Conservation (phyloP, 2,329 filamentous ascomycete species). For the Zymoseptoria tritici region DNA sequence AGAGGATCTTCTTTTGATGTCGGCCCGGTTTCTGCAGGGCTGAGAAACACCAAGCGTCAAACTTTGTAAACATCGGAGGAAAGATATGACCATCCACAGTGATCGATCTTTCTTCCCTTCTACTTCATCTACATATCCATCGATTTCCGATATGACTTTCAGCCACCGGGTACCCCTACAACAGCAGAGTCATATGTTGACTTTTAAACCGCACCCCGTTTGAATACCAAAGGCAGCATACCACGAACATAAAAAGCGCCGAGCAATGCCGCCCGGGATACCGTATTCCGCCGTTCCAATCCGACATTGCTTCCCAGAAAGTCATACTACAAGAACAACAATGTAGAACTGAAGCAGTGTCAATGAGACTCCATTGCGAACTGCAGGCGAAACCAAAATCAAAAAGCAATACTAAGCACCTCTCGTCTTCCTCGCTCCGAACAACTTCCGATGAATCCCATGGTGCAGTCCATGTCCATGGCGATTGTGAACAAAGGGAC, state of each 20-base stretch:
- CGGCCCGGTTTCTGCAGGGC: neutral
- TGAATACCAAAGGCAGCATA: neutral
- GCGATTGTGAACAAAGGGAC: neutral
- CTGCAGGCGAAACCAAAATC: neutral
- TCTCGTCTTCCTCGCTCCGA: neutral
- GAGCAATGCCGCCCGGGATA: neutral
- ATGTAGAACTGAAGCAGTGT: neutral
- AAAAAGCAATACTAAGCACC: neutral
- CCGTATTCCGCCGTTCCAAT: neutral
- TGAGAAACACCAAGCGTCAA: neutral
- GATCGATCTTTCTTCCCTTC: neutral
- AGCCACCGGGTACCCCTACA: neutral
- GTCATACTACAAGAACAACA: neutral
- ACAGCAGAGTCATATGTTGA: neutral
- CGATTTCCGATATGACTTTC: neutral
- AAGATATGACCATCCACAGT: neutral
- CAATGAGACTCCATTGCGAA: neutral
- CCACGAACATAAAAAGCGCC: neutral
- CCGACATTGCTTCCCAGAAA: neutral
- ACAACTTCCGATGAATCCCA: neutral
- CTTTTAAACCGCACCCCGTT: neutral
- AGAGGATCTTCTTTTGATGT: neutral
- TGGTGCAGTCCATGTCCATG: neutral
- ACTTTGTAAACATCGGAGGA: neutral
- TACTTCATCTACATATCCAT: neutral